A percentile compares a stretch with the other conserved stretches of the same genome.
phyloP scores from a whole-genome alignment of 805 yeast genomes.

The Wickerhamomyces rabaulensis region DNA sequence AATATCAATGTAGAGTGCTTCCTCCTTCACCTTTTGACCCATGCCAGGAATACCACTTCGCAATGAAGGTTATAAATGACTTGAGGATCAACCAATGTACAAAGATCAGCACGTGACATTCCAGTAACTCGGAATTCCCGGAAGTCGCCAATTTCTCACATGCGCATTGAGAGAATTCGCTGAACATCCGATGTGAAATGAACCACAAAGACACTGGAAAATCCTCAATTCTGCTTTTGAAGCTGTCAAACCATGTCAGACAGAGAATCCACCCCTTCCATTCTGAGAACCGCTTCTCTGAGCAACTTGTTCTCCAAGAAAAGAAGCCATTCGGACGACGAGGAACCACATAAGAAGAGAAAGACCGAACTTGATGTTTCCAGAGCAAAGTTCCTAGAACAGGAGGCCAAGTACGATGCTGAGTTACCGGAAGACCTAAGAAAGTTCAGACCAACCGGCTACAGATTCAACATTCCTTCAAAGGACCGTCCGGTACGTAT shows the following conservation, averaged over 20 bases:
- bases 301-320: slow-evolving; percentile 6
- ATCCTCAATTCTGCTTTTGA: not conserved
- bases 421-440: slow-evolving; percentile 64
- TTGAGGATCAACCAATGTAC: too few relatives aligned
- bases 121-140: not conserved
- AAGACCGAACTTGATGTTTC: slow-evolving; percentile 22
- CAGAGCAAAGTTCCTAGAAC: slow-evolving; percentile 27
- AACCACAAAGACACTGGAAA: not conserved
- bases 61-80: too few relatives aligned
- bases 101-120: not conserved
- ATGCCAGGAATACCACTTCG: too few relatives aligned
- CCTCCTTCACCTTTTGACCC: too few relatives aligned
- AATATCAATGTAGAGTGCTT: not conserved
- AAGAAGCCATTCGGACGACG: slow-evolving; percentile 5
- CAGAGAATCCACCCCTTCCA: not conserved
- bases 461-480: slow-evolving; percentile 76
- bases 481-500: slow-evolving; percentile 79
- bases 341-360: slow-evolving; percentile 16
- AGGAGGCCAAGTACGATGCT: slow-evolving; percentile 58
- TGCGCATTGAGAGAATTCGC: not conserved
- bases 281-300: slow-evolving; percentile 7
- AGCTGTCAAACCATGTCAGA: not conserved
- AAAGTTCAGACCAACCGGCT: slow-evolving; percentile 78
- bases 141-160: not conserved
- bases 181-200: too few relatives aligned